Evolutionary conservation across 352 stramenopile genomes (phyloP), one percentile per base, ranked within the genome.

Genomic region (Phytophthora vignae): DNA sequence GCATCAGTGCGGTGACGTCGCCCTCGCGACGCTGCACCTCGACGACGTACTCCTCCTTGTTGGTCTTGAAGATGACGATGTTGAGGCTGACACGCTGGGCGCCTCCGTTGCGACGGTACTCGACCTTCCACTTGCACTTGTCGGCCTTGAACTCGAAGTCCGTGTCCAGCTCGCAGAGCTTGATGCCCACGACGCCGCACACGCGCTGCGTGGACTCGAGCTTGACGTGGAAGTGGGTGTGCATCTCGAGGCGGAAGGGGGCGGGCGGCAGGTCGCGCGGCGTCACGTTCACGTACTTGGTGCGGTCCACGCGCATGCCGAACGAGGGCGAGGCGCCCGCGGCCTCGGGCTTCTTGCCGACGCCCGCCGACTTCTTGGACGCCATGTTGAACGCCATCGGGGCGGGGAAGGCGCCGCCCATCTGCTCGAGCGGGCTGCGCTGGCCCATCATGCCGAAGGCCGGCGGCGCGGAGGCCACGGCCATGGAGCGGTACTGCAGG

Each of bases 81-180:
- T 96, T 94, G 31, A 95, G 75, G 50, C 80, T 82, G 44, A 94
- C 87, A 55, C 87, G 85, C 68, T 91, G 84, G 15, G 76, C 71
- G 25, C 79, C 75, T 56, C 69, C 63, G 55, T 77, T 77, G 53
- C 80, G 83, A 4, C 87, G 85, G 77, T 90, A 92, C 54, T 91
- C 82, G 49, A 95, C 87, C 74, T 95, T 96, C 89, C 89, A 96
- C 77, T 96, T 96, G 81, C 87, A 94, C 79, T 96, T 96, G 67
- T 90, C 77, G 8, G 78, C 74, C 68, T 96, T 93, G 71, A 96
- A 96, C 64, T 81, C 78, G 58, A 92, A 96, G 67, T 96, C 89
- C 58, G 89, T 93, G 74, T 94, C 89, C 38, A 96, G 71, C 60
- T 95, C 87, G 60, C 84, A 94, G 9, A 96, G 76, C 79, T 95